Conservation (phyloP, 192 early-diverging fungal species). For the Geranomyces variabilis region DNA sequence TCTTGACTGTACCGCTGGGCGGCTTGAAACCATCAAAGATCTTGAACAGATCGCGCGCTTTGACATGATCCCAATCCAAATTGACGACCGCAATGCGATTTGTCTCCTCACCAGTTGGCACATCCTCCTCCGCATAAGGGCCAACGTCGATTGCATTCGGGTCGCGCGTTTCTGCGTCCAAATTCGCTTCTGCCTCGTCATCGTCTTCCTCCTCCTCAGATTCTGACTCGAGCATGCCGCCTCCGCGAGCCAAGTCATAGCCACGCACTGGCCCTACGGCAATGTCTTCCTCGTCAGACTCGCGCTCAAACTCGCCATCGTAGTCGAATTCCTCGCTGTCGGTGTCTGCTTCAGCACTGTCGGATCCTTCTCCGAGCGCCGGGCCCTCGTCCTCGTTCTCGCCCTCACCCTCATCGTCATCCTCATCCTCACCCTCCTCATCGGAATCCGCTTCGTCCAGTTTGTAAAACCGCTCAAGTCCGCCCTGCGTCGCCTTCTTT, state of each 20-base stretch:
- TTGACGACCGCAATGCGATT: conserved; percentile 84
- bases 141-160: conserved; percentile 12
- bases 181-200: conserved; percentile 44
- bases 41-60: conserved; percentile 81
- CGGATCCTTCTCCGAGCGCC: conserved; percentile 20
- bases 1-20: conserved; percentile 60
- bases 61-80: conserved; percentile 93
- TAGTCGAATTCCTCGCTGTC: not conserved
- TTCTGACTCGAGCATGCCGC: conserved; percentile 65
- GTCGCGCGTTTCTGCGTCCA: conserved; percentile 22
- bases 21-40: conserved; percentile 86
- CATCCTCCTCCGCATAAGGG: conserved; percentile 33
- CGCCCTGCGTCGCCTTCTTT: conserved; percentile 51
- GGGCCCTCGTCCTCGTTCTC: conserved; percentile 31
- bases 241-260: conserved; percentile 81
- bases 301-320: conserved; percentile 37
- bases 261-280: conserved; percentile 36
- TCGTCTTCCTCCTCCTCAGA: conserved; percentile 45
- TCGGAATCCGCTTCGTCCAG: conserved; percentile 60
- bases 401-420: conserved; percentile 33
- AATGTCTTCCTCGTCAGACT: conserved; percentile 42
- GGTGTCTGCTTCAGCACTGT: conserved; percentile 26
- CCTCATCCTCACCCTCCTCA: conserved; percentile 32
- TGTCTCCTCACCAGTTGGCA: conserved; percentile 50
- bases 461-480: conserved; percentile 77